phyloP scores from a whole-genome alignment of 2,329 filamentous ascomycete genomes.

The Arthrobotrys entomopaga region DNA sequence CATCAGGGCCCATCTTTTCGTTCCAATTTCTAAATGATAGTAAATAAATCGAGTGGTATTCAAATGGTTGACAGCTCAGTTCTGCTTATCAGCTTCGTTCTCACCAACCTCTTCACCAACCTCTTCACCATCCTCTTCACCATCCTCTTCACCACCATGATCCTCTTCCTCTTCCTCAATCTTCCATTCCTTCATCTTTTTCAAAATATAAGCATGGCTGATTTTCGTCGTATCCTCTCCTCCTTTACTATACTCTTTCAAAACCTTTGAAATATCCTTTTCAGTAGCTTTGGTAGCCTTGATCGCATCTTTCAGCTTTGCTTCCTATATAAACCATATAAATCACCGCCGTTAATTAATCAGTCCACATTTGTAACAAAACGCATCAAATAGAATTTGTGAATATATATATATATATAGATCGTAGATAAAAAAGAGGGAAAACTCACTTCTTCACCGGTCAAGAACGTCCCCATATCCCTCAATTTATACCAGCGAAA shows the following conservation, averaged over 20 bases:
- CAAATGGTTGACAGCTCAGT: neutral
- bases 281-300: conserved; percentile 15
- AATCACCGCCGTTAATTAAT: neutral
- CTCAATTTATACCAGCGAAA: conserved; percentile 43
- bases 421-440: too few relatives aligned
- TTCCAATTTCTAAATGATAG: too few relatives aligned
- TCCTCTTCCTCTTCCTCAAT: neutral
- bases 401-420: too few relatives aligned
- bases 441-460: conserved; percentile 15
- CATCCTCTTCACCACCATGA: neutral
- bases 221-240: conserved; percentile 18
- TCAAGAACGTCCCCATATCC: conserved; percentile 21
- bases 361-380: neutral
- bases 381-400: too few relatives aligned
- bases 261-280: conserved; percentile 1
- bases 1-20: too few relatives aligned
- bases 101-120: neutral
- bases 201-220: conserved; percentile 25
- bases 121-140: neutral
- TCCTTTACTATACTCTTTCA: conserved; percentile 20
- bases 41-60: too few relatives aligned
- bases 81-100: neutral
- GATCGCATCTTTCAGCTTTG: conserved; percentile 10
- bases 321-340: conserved; percentile 13
- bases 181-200: conserved; percentile 42